Evolutionary conservation across 1,139 yeast genomes (phyloP).

Genomic region (Arxiozyma slooffiae): DNA sequence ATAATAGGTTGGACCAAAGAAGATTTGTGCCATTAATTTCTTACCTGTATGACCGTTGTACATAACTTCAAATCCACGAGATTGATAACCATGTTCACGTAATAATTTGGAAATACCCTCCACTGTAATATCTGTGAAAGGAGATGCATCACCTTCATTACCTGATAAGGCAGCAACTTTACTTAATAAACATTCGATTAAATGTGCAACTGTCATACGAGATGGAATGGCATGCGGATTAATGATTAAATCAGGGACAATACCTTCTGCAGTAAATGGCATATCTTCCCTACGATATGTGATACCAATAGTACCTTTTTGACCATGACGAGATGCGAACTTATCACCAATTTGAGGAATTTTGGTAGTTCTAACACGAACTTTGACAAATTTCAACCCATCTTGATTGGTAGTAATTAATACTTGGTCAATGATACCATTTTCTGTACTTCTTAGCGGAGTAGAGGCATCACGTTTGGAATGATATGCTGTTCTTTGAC

Average conservation of each 20-base stretch:
- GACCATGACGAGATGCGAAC: constrained; percentile 99
- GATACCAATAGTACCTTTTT: constrained; percentile 99
- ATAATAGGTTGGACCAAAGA: constrained; percentile 98
- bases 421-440: constrained; percentile 97
- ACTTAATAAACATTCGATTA: constrained; percentile 91
- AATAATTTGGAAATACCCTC: constrained; percentile 87
- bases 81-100: constrained; percentile 93
- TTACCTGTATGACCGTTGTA: constrained; percentile 98
- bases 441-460: constrained; percentile 91
- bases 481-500: constrained; percentile 96
- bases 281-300: constrained; percentile 97
- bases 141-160: constrained; percentile 97
- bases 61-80: constrained; percentile 97
- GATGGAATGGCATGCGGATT: constrained; percentile 99
- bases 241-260: constrained; percentile 93
- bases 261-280: constrained; percentile 96
- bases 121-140: constrained; percentile 95
- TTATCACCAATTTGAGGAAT: constrained; percentile 98
- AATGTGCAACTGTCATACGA: constrained; percentile 99
- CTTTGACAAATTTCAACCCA: constrained; percentile 94
- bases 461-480: constrained; percentile 98
- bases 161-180: constrained; percentile 94
- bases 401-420: constrained; percentile 94
- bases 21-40: constrained; percentile 93
- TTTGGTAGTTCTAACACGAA: constrained; percentile 96